phyloP scores from a whole-genome alignment of 2,329 filamentous ascomycete genomes.

The Cladosporium sp. region DNA sequence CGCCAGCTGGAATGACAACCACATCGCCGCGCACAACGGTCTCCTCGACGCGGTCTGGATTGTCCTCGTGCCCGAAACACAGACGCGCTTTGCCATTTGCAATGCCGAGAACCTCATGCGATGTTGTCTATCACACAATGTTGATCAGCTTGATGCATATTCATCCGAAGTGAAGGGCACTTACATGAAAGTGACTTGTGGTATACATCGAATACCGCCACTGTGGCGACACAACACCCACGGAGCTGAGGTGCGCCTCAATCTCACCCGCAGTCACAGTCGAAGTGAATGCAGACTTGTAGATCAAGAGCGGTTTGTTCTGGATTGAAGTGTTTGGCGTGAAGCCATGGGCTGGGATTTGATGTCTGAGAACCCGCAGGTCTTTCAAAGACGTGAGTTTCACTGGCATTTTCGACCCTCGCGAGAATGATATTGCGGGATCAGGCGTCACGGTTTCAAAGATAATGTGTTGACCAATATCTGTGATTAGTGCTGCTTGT shows the following conservation, averaged over 20 bases:
- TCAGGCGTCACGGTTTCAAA: background rate
- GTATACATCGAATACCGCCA: constrained; percentile 71
- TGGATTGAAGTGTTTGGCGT: constrained; percentile 67
- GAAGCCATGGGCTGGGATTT: constrained; percentile 58
- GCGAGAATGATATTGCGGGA: background rate
- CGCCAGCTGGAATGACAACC: constrained; percentile 65
- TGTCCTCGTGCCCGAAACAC: constrained; percentile 67
- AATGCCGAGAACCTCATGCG: constrained; percentile 67
- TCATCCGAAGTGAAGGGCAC: background rate
- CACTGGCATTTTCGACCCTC: constrained; percentile 6
- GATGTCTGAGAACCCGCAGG: constrained; percentile 58
- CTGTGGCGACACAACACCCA: constrained; percentile 60
- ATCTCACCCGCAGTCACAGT: constrained; percentile 50
- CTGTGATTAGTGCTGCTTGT: background rate
- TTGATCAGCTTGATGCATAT: background rate
- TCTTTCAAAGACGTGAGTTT: constrained; percentile 48
- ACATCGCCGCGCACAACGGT: constrained; percentile 61
- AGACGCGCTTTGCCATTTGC: constrained; percentile 59
- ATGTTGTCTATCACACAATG: constrained; percentile 40
- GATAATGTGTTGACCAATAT: background rate
- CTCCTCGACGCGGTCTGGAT: constrained; percentile 57
- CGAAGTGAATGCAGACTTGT: constrained; percentile 58
- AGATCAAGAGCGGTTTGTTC: constrained; percentile 64
- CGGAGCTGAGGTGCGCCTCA: constrained; percentile 55
- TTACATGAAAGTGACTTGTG: constrained; percentile 65